Evolutionary conservation across 345 rosid species (phyloP), one percentile per base, ranked within the genome.

Genomic region (Salix viminalis): DNA sequence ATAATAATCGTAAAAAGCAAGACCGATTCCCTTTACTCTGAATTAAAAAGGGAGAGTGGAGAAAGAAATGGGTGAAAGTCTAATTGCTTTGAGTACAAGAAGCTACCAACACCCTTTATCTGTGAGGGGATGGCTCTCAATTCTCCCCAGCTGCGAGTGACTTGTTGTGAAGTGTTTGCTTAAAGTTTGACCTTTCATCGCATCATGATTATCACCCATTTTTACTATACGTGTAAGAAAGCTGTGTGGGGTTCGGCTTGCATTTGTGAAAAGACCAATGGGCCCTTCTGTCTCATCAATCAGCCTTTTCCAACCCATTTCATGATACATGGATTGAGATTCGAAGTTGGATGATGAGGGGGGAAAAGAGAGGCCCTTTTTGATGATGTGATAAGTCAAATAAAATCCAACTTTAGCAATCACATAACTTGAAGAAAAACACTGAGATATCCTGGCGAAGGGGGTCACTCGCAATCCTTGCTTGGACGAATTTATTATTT

Each of bases 11-110:
- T 30, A 34, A 34, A 32, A 2, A 84, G 80, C 26, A 85, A 82
- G 19, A 65, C 71, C 75, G 80, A 84, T 84, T 84, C 81, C 79
- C 74, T 81, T 84, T 88, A 75, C 75, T 75, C 82, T 65, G 64
- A 82, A 76, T 79, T 64, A 42, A 77, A 84, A 76, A 67, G 50
- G 54, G 50, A 26, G 68, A 62, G 70, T 23, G 1, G 10, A 58
- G 72, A 36, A 67, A 42, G 62, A 37, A 21, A 48, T 26, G 7
- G 80, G 48, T 74, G 62, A 85, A 90, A 84, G 88, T 84, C 79
- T 78, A 86, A 58, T 87, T 86, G 86, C 94, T 87, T 90, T 84
- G 88, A 87, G 90, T 80, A 86, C 85, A 88, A 86, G 94, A 90
- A 90, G 86, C 86, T 85, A 87, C 91, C 92, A 84, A 84, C 81